phyloP scores from a whole-genome alignment of 257 asterid species.

The Lithospermum erythrorhizon region DNA sequence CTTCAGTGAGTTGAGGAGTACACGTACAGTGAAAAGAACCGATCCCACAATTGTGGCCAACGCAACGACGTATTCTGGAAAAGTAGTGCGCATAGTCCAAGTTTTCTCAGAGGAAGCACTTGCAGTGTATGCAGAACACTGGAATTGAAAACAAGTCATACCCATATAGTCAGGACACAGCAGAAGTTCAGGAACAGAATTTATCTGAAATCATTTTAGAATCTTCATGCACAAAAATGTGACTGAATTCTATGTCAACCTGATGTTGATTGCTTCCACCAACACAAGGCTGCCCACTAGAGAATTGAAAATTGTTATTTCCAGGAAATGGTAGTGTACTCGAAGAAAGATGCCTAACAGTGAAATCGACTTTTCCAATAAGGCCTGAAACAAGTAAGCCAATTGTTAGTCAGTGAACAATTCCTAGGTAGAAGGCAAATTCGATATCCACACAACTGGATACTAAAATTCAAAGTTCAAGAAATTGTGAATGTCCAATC shows the following conservation, averaged over 20 bases:
- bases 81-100: constrained; percentile 88
- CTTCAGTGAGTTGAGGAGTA: background rate
- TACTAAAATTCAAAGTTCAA: background rate
- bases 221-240: too few relatives aligned
- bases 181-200: background rate
- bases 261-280: constrained; percentile 50
- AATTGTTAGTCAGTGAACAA: constrained; percentile 5
- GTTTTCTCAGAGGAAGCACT: constrained; percentile 79
- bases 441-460: background rate
- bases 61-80: constrained; percentile 97
- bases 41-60: constrained; percentile 94
- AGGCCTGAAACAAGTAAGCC: constrained; percentile 41
- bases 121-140: constrained; percentile 85
- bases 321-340: constrained; percentile 53
- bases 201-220: background rate
- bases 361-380: constrained; percentile 89
- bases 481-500: background rate
- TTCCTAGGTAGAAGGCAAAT: background rate
- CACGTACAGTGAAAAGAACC: constrained; percentile 76
- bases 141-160: constrained; percentile 11
- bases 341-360: constrained; percentile 89
- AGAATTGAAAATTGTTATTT: constrained; percentile 30
- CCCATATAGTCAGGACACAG: background rate
- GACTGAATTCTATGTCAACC: constrained; percentile 27
- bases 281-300: constrained; percentile 56